phyloP scores from a whole-genome alignment of 371 early-diverging fungal genomes.

The Mucor velutinosus region DNA sequence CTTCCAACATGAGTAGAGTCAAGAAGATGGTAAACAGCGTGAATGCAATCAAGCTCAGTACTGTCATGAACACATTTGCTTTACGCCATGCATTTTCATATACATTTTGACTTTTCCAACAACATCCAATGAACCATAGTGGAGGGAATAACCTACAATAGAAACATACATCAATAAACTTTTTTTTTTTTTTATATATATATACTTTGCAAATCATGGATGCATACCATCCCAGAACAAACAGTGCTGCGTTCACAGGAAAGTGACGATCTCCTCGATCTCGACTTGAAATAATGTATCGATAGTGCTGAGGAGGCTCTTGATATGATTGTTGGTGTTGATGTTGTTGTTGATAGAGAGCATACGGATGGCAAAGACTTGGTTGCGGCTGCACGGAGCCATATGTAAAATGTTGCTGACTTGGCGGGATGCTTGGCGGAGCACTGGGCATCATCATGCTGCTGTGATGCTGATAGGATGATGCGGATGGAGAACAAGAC shows the following conservation, averaged over 20 bases:
- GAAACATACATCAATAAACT: not conserved
- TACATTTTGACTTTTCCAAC: conserved; percentile 12
- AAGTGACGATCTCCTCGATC: conserved; percentile 3
- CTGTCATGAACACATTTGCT: conserved; percentile 14
- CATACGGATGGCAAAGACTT: not conserved
- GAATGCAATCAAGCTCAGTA: conserved; percentile 3
- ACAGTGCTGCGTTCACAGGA: conserved; percentile 12
- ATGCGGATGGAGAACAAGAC: not conserved
- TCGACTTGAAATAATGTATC: not conserved
- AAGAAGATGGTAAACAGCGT: not conserved
- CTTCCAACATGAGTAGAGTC: not conserved
- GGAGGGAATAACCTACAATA: conserved; percentile 19
- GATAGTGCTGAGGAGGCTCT: not conserved
- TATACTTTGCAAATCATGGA: not conserved
- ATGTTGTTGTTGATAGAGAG: not conserved
- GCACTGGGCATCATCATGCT: not conserved
- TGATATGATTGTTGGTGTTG: not conserved
- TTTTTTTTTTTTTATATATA: not conserved
- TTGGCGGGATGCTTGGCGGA: conserved; percentile 1
- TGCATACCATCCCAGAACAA: conserved; percentile 25
- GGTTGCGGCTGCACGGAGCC: not conserved
- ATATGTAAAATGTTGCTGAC: not conserved
- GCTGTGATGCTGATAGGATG: not conserved
- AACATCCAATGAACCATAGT: conserved; percentile 22
- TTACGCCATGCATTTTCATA: conserved; percentile 27